Conservation (phyloP, 345 rosid genomes). For the Ceriops zippeliana region DNA sequence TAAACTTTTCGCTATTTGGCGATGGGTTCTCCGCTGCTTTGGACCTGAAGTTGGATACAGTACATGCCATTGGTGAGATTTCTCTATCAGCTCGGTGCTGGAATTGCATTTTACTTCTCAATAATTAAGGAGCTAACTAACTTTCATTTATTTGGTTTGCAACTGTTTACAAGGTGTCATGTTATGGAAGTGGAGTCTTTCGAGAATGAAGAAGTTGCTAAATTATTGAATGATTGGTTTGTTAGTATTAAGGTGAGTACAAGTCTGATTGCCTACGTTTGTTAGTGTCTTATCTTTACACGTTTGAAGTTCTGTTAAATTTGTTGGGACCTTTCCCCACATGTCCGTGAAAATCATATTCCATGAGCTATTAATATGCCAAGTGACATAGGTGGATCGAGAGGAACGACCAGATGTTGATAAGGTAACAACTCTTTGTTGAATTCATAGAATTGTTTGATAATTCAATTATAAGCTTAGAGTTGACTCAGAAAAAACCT, state of each 20-base stretch:
- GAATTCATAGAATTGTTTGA: not conserved
- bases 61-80: slow-evolving; percentile 93
- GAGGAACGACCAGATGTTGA: slow-evolving; percentile 98
- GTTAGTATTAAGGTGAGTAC: slow-evolving; percentile 78
- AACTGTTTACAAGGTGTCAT: slow-evolving; percentile 65
- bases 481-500: not conserved
- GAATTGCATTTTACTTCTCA: not conserved
- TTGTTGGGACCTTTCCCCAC: too few species aligned
- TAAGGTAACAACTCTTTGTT: slow-evolving; percentile 45
- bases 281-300: not conserved
- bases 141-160: not conserved
- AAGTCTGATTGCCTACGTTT: not conserved
- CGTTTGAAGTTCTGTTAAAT: not conserved
- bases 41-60: slow-evolving; percentile 87
- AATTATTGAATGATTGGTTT: slow-evolving; percentile 68
- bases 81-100: slow-evolving; percentile 3
- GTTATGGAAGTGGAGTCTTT: slow-evolving; percentile 97
- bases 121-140: not conserved
- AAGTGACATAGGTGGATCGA: slow-evolving; percentile 69
- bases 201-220: slow-evolving; percentile 71
- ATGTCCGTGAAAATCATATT: not conserved
- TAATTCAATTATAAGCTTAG: not conserved
- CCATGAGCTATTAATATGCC: slow-evolving; percentile 13
- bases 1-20: slow-evolving; percentile 23
- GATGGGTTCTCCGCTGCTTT: slow-evolving; percentile 19